Percentiles rank a stretch among this genome's conserved stretches.
Conservation (phyloP, 768 basidiomycete species). For the Rhizopogon vinicolor region DNA sequence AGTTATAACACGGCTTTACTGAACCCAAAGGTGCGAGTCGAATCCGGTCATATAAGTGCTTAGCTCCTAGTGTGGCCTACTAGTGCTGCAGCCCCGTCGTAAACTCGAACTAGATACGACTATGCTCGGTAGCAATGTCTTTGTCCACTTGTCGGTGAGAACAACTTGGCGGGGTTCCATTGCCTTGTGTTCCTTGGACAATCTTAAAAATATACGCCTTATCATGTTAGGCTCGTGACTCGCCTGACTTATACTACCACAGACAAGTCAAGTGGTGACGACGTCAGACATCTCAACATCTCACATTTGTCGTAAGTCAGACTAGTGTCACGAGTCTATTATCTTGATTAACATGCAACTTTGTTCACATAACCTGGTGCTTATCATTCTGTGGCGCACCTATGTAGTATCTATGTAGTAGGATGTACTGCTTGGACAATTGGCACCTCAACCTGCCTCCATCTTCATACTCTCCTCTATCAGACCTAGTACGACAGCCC, state of each 20-base stretch:
- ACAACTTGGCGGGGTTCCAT: not conserved
- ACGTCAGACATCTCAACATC: too few species aligned
- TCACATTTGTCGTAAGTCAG: too few species aligned
- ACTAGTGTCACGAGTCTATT: too few species aligned
- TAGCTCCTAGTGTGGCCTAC: not conserved
- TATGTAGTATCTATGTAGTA: not conserved
- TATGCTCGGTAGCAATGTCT: not conserved
- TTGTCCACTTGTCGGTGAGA: not conserved
- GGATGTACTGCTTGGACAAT: not conserved
- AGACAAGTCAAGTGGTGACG: too few species aligned
- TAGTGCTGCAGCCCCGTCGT: not conserved
- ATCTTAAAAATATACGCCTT: slow-evolving; percentile 1
- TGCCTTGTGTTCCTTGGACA: not conserved
- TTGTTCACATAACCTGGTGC: not conserved
- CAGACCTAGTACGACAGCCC: not conserved
- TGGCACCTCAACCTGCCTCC: not conserved
- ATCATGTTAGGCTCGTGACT: not conserved
- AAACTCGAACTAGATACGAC: too few species aligned
- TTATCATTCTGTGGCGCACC: not conserved
- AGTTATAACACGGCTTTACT: not conserved
- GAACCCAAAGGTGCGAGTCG: not conserved
- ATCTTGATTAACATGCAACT: not conserved
- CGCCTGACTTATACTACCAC: too few species aligned
- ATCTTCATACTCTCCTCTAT: not conserved
- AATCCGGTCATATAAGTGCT: not conserved